Conservation (phyloP, 352 stramenopile genomes). For the Globisporangium cederbergense region DNA sequence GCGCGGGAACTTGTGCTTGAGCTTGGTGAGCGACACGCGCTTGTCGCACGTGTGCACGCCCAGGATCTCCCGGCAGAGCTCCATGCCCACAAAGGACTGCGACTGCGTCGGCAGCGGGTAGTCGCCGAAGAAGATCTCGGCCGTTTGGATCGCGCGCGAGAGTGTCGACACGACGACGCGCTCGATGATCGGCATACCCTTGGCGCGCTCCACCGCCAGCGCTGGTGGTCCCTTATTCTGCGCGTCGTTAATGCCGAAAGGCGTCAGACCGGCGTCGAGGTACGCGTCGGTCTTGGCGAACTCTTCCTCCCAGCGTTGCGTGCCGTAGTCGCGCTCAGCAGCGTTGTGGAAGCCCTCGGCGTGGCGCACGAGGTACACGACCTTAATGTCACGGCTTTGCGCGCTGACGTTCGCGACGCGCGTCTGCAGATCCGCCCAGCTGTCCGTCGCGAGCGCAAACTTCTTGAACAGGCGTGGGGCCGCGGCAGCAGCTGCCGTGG, state of each 20-base stretch:
- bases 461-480: constrained; percentile 29
- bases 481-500: background rate
- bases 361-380: constrained; percentile 77
- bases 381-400: constrained; percentile 39
- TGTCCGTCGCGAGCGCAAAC: constrained; percentile 24
- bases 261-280: constrained; percentile 63
- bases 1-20: constrained; percentile 48
- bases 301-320: constrained; percentile 53
- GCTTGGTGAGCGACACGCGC: constrained; percentile 34
- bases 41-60: constrained; percentile 73
- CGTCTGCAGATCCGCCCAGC: constrained; percentile 27
- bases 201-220: constrained; percentile 32
- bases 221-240: constrained; percentile 33
- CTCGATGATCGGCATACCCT: constrained; percentile 58
- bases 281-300: constrained; percentile 53
- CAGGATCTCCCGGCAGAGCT: constrained; percentile 60
- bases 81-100: constrained; percentile 43
- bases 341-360: constrained; percentile 74
- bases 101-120: constrained; percentile 24
- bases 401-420: constrained; percentile 10
- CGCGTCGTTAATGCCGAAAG: constrained; percentile 50
- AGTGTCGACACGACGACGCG: constrained; percentile 69
- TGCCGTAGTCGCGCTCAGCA: constrained; percentile 46
- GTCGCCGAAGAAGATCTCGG: constrained; percentile 52
- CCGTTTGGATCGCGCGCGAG: constrained; percentile 66